Conservation (phyloP, 176 grass and related monocot species). For the Puya raimondii region DNA sequence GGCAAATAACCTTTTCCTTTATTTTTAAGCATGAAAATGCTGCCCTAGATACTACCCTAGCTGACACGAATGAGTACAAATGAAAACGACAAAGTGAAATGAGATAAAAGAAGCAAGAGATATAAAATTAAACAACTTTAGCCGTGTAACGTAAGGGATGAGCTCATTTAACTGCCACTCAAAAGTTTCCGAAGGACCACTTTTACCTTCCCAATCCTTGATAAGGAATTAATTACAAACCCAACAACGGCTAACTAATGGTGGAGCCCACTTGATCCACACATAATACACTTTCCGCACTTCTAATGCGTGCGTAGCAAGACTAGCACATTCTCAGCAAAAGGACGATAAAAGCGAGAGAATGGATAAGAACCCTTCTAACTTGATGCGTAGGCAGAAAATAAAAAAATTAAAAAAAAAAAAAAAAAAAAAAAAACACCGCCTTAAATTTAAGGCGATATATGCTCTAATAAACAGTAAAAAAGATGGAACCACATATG, state of each 20-base stretch:
- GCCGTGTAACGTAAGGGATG: neutral
- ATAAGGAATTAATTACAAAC: too few species aligned
- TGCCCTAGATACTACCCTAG: too few species aligned
- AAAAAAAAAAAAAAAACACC: neutral
- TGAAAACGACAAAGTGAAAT: neutral
- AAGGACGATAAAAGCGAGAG: neutral
- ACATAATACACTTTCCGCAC: neutral
- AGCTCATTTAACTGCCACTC: neutral
- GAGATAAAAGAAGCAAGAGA: neutral
- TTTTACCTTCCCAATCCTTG: too few species aligned
- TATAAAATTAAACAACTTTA: too few species aligned
- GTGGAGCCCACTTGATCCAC: neutral
- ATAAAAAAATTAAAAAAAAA: too few species aligned
- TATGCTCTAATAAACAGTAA: neutral
- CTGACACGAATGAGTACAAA: too few species aligned
- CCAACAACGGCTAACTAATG: neutral
- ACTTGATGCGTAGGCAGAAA: neutral
- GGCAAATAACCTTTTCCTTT: too few species aligned
- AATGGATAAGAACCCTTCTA: neutral
- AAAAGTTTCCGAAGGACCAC: neutral
- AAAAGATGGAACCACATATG: neutral
- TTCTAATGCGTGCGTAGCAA: neutral
- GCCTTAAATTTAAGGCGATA: too few species aligned
- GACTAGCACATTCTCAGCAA: neutral
- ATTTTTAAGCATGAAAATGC: too few species aligned